Percentiles rank a stretch among this genome's conserved stretches.
phyloP scores from a whole-genome alignment of 1,284 basidiomycete species.

The Chalciporus sp. region DNA sequence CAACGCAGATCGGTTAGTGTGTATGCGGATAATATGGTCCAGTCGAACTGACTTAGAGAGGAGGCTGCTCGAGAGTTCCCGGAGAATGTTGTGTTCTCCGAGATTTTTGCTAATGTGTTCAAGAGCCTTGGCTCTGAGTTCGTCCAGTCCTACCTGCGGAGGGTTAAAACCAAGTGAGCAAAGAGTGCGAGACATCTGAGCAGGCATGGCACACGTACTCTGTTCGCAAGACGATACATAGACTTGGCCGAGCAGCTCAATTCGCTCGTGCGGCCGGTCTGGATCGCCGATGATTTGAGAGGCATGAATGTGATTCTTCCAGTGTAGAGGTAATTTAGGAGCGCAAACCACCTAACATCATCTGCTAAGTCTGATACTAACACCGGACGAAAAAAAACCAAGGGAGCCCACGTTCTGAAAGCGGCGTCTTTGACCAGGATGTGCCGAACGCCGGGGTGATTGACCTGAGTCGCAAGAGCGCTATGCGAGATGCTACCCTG shows the following conservation, averaged over 20 bases:
- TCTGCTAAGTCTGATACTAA: not conserved
- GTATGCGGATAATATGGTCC: no score
- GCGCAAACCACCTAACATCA: constrained; percentile 10
- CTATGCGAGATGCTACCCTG: not conserved
- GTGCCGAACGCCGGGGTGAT: not conserved
- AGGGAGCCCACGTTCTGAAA: constrained; percentile 7
- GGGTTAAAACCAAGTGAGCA: not conserved
- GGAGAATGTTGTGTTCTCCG: constrained; percentile 11
- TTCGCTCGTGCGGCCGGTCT: not conserved
- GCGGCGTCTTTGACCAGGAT: constrained; percentile 13
- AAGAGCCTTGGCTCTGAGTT: constrained; percentile 5
- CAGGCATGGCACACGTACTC: not conserved
- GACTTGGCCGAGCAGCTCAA: constrained; percentile 18
- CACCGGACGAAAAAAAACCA: no score
- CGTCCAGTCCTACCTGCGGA: constrained; percentile 8
- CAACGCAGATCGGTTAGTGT: not conserved
- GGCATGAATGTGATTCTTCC: constrained; percentile 9
- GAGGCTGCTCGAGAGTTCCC: constrained; percentile 8
- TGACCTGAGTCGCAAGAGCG: not conserved
- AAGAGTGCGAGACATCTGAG: no score
- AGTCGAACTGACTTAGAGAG: not conserved
- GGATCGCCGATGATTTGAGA: constrained; percentile 2
- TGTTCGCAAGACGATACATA: constrained; percentile 18
- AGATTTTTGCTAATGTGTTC: not conserved
- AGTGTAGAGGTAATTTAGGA: constrained; percentile 18